phyloP scores from a whole-genome alignment of 345 rosid genomes.

The Sonneratia alba region DNA sequence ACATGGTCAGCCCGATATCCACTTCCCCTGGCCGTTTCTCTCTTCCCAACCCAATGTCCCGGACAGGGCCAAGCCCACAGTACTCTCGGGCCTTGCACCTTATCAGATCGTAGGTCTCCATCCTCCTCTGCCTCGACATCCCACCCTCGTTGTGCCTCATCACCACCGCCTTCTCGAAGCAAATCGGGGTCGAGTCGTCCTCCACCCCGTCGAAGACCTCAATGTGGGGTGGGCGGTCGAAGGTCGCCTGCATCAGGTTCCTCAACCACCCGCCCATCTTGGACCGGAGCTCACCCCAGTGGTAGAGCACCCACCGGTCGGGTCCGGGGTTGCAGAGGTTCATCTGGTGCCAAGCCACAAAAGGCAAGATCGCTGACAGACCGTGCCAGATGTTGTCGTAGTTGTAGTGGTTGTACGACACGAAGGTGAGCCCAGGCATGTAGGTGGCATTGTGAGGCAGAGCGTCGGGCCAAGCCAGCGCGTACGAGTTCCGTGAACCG shows the following conservation, averaged over 20 bases:
- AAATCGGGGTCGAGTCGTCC: slow-evolving; percentile 25
- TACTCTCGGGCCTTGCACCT: slow-evolving; percentile 48
- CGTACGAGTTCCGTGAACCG: slow-evolving; percentile 67
- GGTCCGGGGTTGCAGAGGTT: slow-evolving; percentile 33
- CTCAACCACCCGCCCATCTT: slow-evolving; percentile 42
- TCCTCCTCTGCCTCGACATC: slow-evolving; percentile 55
- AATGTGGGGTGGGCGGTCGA: slow-evolving; percentile 14
- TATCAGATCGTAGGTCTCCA: slow-evolving; percentile 47
- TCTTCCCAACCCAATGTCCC: slow-evolving; percentile 3
- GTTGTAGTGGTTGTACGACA: slow-evolving; percentile 57
- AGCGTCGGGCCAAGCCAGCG: slow-evolving; percentile 52
- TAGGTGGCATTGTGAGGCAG: slow-evolving; percentile 43
- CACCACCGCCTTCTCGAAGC: slow-evolving; percentile 68
- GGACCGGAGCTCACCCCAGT: slow-evolving; percentile 62
- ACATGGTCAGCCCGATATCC: slow-evolving; percentile 49
- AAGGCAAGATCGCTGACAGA: slow-evolving; percentile 37
- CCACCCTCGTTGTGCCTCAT: slow-evolving; percentile 81
- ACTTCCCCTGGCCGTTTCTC: neutral
- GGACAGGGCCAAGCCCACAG: slow-evolving; percentile 30
- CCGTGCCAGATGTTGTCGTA: slow-evolving; percentile 73
- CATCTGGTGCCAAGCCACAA: slow-evolving; percentile 49
- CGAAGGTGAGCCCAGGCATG: slow-evolving; percentile 51
- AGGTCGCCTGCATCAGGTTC: slow-evolving; percentile 36
- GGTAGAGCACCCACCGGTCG: slow-evolving; percentile 54
- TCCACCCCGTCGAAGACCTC: slow-evolving; percentile 25